These are phyloP conservation scores for Tympanopsis confertula DNA, from an alignment of 2,329 filamentous ascomycete species.

Conservation along the genomic window DNA sequence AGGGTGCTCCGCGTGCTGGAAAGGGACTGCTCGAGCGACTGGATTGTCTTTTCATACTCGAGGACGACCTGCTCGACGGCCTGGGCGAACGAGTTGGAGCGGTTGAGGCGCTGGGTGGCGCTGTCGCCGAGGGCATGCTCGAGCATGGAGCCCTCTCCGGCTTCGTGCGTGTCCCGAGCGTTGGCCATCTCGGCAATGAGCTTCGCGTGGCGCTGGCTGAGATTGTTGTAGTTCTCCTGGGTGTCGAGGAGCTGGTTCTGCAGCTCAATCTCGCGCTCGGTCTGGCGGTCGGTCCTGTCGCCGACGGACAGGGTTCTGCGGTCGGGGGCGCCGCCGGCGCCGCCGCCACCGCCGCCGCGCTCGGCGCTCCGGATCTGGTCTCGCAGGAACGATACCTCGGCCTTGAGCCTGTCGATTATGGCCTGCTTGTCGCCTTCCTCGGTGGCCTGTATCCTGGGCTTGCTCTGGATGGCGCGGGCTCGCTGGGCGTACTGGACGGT, in stretches of 20 bases:
- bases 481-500: constrained; percentile 95
- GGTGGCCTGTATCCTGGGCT: constrained; percentile 86
- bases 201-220: constrained; percentile 88
- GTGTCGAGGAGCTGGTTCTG: constrained; percentile 87
- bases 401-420: constrained; percentile 82
- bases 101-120: constrained; percentile 77
- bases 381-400: constrained; percentile 83
- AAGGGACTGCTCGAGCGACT: constrained; percentile 80
- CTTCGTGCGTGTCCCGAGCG: constrained; percentile 59
- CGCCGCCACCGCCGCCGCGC: constrained; percentile 43
- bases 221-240: constrained; percentile 86
- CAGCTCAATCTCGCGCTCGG: constrained; percentile 76
- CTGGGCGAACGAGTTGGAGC: constrained; percentile 90
- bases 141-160: constrained; percentile 40
- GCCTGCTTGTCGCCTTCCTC: constrained; percentile 92
- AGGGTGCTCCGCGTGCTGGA: constrained; percentile 77
- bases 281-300: constrained; percentile 68
- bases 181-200: constrained; percentile 88
- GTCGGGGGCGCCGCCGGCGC: constrained; percentile 18
- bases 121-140: constrained; percentile 62
- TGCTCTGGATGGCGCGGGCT: constrained; percentile 91
- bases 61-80: constrained; percentile 92
- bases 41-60: constrained; percentile 98
- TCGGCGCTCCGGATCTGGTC: constrained; percentile 88
- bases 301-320: constrained; percentile 30